These are phyloP conservation scores for Euphrasia confusa DNA, from an alignment of 257 asterid species.

Conservation along the genomic window DNA sequence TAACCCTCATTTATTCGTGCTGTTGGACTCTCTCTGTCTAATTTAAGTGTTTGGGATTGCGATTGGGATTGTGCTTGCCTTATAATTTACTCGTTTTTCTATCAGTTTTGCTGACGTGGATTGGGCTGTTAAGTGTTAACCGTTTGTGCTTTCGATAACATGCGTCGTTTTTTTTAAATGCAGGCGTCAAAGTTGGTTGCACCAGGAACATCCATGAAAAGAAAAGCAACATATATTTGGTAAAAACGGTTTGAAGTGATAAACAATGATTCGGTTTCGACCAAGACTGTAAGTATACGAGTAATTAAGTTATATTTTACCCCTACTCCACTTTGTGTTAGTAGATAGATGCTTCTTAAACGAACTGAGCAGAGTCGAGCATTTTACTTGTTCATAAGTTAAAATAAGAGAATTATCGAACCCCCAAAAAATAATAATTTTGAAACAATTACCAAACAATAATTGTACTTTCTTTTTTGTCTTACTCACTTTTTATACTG, in stretches of 20 bases:
- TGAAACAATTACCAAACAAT: constrained; percentile 11
- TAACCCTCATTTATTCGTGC: background rate
- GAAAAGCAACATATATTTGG: constrained; percentile 53
- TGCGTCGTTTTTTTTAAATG: constrained; percentile 22
- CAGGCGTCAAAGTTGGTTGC: constrained; percentile 97
- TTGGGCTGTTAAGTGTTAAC: background rate
- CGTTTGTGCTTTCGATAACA: constrained; percentile 14
- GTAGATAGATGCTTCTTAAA: background rate
- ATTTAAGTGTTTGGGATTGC: constrained; percentile 14
- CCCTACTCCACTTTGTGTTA: background rate
- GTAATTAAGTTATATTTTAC: background rate
- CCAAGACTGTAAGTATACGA: constrained; percentile 15
- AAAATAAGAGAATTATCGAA: background rate
- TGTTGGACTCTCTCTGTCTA: constrained; percentile 12
- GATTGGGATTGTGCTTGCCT: constrained; percentile 25
- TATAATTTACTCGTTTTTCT: constrained; percentile 27
- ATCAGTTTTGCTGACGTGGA: constrained; percentile 15
- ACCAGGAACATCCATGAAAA: constrained; percentile 60
- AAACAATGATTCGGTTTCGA: constrained; percentile 19
- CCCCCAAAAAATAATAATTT: constrained; percentile 23
- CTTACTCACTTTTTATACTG: background rate
- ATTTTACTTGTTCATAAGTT: background rate
- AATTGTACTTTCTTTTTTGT: background rate
- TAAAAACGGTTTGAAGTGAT: constrained; percentile 12
- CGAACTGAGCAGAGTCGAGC: background rate